Evolutionary conservation across 2,329 filamentous ascomycete genomes (phyloP).

Genomic region (Arthrocladium fulminans): DNA sequence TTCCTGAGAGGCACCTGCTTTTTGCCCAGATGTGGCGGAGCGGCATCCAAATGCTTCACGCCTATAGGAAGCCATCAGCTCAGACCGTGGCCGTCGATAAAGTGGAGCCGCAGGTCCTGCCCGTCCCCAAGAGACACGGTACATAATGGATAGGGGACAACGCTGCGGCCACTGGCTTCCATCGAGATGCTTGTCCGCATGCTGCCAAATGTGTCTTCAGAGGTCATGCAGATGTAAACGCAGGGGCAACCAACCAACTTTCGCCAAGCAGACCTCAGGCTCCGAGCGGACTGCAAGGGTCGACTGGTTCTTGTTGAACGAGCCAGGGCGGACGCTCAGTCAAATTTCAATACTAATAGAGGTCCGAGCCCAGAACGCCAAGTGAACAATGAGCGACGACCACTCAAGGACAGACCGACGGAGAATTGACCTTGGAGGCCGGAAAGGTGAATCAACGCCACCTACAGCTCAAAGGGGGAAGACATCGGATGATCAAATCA

Average conservation of each 20-base stretch:
- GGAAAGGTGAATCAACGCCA: background rate
- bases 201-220: too few relatives aligned
- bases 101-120: constrained; percentile 6
- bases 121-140: background rate
- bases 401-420: too few relatives aligned
- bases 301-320: constrained; percentile 22
- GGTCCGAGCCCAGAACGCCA: constrained; percentile 5
- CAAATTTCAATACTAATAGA: background rate
- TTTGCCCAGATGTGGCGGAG: background rate
- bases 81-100: constrained; percentile 9
- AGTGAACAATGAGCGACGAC: constrained; percentile 10
- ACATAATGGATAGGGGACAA: constrained; percentile 6
- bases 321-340: constrained; percentile 15
- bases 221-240: too few relatives aligned
- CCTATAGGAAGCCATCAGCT: constrained; percentile 1
- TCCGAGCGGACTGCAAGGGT: constrained; percentile 27
- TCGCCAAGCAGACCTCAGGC: constrained; percentile 33
- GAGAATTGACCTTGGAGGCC: constrained; percentile 8
- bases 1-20: background rate
- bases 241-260: constrained; percentile 37
- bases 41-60: background rate
- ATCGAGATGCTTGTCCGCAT: constrained; percentile 3
- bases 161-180: background rate
- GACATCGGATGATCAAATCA: constrained; percentile 40
- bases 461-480: constrained; percentile 27